phyloP scores from a whole-genome alignment of 2,329 filamentous ascomycete species.

The Fusarium neocosmosporiellum region DNA sequence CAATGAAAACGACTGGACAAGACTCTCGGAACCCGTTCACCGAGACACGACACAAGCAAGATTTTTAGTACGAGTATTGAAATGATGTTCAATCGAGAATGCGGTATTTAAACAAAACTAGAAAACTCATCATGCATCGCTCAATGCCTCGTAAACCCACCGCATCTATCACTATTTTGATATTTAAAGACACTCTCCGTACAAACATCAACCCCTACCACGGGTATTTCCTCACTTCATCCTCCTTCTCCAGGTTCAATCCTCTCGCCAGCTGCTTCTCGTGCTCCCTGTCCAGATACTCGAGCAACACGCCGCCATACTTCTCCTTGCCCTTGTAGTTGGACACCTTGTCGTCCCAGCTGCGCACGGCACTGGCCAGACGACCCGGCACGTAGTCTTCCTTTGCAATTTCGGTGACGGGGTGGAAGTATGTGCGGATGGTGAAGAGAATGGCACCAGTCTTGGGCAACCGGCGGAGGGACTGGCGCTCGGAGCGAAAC shows the following conservation, averaged over 20 bases:
- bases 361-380: slow-evolving; percentile 80
- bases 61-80: background rate
- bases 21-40: background rate
- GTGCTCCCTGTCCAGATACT: slow-evolving; percentile 81
- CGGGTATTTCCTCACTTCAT: slow-evolving; percentile 71
- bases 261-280: slow-evolving; percentile 77
- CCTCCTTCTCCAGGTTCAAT: slow-evolving; percentile 70
- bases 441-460: slow-evolving; percentile 75
- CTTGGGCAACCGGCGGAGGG: slow-evolving; percentile 70
- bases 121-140: background rate
- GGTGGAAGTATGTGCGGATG: slow-evolving; percentile 83
- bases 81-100: background rate
- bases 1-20: background rate
- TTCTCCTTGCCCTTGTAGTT: slow-evolving; percentile 82
- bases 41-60: background rate
- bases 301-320: slow-evolving; percentile 78
- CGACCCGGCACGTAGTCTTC: slow-evolving; percentile 83
- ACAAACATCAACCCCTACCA: slow-evolving; percentile 49
- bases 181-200: background rate
- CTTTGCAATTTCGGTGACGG: slow-evolving; percentile 72
- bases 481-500: slow-evolving; percentile 82
- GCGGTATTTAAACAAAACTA: background rate
- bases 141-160: background rate
- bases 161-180: background rate
- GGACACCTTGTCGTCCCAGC: slow-evolving; percentile 83